phyloP scores from a whole-genome alignment of 768 basidiomycete genomes.

The Boletus coccyginus region DNA sequence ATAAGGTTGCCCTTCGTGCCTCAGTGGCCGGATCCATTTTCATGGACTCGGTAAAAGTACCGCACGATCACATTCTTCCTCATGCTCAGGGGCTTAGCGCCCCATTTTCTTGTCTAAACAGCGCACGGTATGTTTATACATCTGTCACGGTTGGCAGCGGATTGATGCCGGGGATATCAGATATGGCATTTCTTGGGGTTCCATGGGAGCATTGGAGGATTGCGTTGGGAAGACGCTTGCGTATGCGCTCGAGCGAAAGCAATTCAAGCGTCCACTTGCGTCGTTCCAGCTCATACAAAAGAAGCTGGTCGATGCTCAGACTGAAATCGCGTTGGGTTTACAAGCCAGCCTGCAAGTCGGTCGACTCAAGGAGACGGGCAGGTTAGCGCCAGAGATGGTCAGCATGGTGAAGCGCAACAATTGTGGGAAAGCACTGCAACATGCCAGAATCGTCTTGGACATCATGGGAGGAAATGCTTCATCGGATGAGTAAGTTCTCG shows the following conservation, averaged over 20 bases:
- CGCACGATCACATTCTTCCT: slow-evolving; percentile 72
- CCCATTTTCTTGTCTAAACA: slow-evolving; percentile 92
- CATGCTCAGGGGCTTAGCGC: slow-evolving; percentile 74
- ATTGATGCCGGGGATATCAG: slow-evolving; percentile 31
- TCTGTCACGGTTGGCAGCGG: not conserved
- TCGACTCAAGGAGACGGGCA: slow-evolving; percentile 77
- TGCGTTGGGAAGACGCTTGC: slow-evolving; percentile 73
- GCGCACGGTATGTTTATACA: slow-evolving; percentile 52
- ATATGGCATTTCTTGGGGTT: slow-evolving; percentile 91
- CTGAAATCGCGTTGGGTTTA: slow-evolving; percentile 77
- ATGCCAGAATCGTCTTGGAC: slow-evolving; percentile 78
- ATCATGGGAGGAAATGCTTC: slow-evolving; percentile 94
- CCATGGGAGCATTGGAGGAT: slow-evolving; percentile 94
- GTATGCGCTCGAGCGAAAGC: slow-evolving; percentile 87
- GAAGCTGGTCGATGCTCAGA: slow-evolving; percentile 93
- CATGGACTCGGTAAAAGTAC: slow-evolving; percentile 86
- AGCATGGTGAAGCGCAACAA: slow-evolving; percentile 95
- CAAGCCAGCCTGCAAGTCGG: slow-evolving; percentile 79
- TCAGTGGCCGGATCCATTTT: slow-evolving; percentile 86
- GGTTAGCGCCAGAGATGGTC: slow-evolving; percentile 85
- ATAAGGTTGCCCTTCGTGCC: slow-evolving; percentile 88
- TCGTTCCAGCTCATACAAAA: slow-evolving; percentile 98
- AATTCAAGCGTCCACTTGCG: slow-evolving; percentile 87
- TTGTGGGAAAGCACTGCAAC: slow-evolving; percentile 87
- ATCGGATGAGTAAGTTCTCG: slow-evolving; percentile 73